A percentile compares a stretch with the other conserved stretches of the same genome.
Evolutionary conservation across 1,284 basidiomycete species (phyloP).

Genomic region (Puccinia polysora): DNA sequence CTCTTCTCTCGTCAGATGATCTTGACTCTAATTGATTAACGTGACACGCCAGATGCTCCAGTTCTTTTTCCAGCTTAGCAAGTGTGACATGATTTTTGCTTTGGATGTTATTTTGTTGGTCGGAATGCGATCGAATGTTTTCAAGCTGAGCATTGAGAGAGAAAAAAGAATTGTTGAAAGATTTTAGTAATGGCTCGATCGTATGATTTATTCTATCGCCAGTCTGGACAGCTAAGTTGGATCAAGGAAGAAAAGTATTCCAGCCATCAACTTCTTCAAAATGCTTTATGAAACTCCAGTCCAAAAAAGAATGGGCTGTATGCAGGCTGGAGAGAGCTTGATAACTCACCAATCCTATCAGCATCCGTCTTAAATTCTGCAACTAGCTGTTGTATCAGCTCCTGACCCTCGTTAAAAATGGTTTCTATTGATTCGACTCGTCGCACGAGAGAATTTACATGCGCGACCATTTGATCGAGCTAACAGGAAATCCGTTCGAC

Average conservation of each 20-base stretch:
- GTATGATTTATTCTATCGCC: constrained; percentile 16
- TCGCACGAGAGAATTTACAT: constrained; percentile 17
- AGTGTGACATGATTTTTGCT: constrained; percentile 3
- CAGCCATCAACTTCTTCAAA: not conserved
- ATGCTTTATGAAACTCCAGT: not conserved
- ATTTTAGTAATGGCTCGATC: not conserved
- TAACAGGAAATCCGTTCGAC: not conserved
- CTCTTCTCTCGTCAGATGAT: not conserved
- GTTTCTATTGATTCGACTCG: constrained; percentile 22
- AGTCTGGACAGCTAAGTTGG: constrained; percentile 11
- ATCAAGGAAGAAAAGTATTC: not conserved
- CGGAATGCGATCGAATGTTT: not conserved
- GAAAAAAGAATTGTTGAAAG: constrained; percentile 5
- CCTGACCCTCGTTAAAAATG: constrained; percentile 16
- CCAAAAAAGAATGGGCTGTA: not conserved
- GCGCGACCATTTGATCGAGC: constrained; percentile 24
- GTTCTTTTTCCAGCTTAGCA: constrained; percentile 20
- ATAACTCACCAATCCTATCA: constrained; percentile 16
- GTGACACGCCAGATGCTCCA: not conserved
- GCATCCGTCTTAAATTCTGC: constrained; percentile 9
- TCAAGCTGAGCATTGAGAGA: constrained; percentile 6
- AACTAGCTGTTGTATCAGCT: constrained; percentile 8
- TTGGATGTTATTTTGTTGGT: not conserved
- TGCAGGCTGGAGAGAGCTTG: not conserved
- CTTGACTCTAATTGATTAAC: not conserved